phyloP scores from a whole-genome alignment of 1,284 basidiomycete species.

The Cryptococcus sp. region DNA sequence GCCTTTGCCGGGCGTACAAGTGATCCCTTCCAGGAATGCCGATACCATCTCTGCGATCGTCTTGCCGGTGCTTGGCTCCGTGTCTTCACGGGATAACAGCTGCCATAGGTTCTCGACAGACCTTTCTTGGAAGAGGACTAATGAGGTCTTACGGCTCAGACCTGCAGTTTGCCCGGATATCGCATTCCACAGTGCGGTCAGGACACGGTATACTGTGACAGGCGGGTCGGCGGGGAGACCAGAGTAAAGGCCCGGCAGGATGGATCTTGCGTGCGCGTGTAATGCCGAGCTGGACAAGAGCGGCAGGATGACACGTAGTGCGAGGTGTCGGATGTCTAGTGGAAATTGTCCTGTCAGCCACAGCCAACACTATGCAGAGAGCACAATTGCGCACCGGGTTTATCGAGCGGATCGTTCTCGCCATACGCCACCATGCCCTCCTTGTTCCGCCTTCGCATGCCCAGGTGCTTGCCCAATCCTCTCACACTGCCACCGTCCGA shows the following conservation, averaged over 20 bases:
- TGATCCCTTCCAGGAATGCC: constrained; percentile 85
- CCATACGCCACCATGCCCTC: constrained; percentile 43
- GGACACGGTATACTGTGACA: constrained; percentile 47
- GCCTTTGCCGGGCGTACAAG: constrained; percentile 76
- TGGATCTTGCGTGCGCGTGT: constrained; percentile 39
- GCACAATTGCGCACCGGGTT: constrained; percentile 31
- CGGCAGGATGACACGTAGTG: constrained; percentile 47
- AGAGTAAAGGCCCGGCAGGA: constrained; percentile 46
- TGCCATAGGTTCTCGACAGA: constrained; percentile 71
- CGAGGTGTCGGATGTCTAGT: constrained; percentile 50
- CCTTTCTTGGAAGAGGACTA: constrained; percentile 53
- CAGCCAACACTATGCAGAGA: background rate
- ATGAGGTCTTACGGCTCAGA: constrained; percentile 38
- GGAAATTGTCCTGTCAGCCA: background rate
- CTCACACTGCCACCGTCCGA: constrained; percentile 48
- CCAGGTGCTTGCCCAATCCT: constrained; percentile 48
- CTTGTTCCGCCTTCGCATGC: constrained; percentile 49
- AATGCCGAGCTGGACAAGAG: constrained; percentile 44
- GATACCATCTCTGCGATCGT: constrained; percentile 75
- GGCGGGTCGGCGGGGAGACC: constrained; percentile 49
- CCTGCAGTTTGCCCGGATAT: constrained; percentile 40
- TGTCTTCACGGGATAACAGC: constrained; percentile 73
- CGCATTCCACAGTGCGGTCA: constrained; percentile 47
- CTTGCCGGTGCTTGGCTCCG: constrained; percentile 58
- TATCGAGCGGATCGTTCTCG: constrained; percentile 47